Base-by-base conservation (phyloP, 306 rosid species). In the Arachis hypogaea region DNA sequence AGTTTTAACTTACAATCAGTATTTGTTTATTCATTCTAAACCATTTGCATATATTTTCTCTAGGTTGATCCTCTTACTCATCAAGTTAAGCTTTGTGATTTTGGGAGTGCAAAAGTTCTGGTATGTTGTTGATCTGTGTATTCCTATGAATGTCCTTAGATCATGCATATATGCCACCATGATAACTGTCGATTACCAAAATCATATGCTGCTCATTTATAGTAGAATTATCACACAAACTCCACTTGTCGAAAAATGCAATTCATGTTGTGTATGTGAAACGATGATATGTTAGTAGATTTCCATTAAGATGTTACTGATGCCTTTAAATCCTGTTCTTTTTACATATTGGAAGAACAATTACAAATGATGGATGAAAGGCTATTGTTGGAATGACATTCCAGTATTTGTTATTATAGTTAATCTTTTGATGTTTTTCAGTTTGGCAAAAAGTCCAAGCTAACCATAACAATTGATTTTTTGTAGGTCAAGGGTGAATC, bases 1-100 rank as follows among this genome's bases (percentile, higher is more conserved):
- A 45, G 73, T 63, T 74, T 58, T 69, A 11, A 50, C 61, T 14
- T 6, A 14, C 68, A 44, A 63, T 18, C 7, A 63, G 43, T 7
- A 43, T 43, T 33, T 61, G 47, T 28, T 62, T 30, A 30, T 71
- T 65, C 45, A 50, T 44, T 75, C 62, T 55, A 9, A 65, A 70
- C 78, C 33, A 72, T 45, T 67, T 38, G 14, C 1, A 33, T 70
- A 49, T 83, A 59, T 69, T 66, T 66, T 33, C 30, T 66, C 58
- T 82, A 93, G 97, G 93, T 91, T 73, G 94, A 94, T 85, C 97
- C 93, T 72, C 89, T 89, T 62, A 89, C 97, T 66, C 98, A 94
- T 80, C 93, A 91, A 80, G 96, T 94, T 58, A 94, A 91, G 86
- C 96, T 94, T 68, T 91, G 97, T 45, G 98, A 94, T 76, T 91